These are phyloP conservation scores for Ogataea trehalophila DNA, from an alignment of 805 yeast species.

Conservation along the genomic window DNA sequence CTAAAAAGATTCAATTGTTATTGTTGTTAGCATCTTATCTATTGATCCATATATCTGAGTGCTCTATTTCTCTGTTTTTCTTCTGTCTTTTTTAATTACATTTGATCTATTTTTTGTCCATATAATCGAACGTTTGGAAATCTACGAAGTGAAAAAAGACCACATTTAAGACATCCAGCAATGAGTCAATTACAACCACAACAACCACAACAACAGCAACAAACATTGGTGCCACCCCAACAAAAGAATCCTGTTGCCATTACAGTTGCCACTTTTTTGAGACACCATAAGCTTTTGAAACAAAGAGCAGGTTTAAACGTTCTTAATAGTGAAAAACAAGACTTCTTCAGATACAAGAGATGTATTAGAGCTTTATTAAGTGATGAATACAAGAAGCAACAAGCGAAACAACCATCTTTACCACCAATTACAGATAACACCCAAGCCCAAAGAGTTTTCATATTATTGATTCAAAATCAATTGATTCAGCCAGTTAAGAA, in stretches of 20 bases:
- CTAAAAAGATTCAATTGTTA: too few species aligned
- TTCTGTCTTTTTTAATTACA: too few species aligned
- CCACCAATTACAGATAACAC: conserved; percentile 41
- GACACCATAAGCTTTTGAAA: conserved; percentile 63
- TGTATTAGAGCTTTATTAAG: conserved; percentile 72
- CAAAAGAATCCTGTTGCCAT: conserved; percentile 50
- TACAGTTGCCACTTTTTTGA: conserved; percentile 66
- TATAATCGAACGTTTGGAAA: too few species aligned
- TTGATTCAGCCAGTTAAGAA: conserved; percentile 74
- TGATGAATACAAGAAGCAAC: conserved; percentile 52
- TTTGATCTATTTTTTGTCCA: too few species aligned
- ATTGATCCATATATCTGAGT: too few species aligned
- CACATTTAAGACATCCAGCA: not conserved
- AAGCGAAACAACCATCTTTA: conserved; percentile 34
- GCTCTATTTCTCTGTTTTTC: too few species aligned
- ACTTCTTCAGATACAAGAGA: conserved; percentile 85
- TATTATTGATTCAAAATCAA: conserved; percentile 65
- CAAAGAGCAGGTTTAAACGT: conserved; percentile 66
- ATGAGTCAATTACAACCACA: conserved; percentile 1
- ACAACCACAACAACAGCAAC: conserved; percentile 7
- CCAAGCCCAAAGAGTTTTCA: conserved; percentile 59
- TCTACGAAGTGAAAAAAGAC: too few species aligned
- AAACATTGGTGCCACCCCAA: conserved; percentile 18
- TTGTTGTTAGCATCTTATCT: too few species aligned
- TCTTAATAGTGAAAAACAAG: conserved; percentile 64